Evolutionary conservation across 225 moss, liverwort and hornwort genomes (phyloP).

Genomic region (Thuidium tamariscinum): DNA sequence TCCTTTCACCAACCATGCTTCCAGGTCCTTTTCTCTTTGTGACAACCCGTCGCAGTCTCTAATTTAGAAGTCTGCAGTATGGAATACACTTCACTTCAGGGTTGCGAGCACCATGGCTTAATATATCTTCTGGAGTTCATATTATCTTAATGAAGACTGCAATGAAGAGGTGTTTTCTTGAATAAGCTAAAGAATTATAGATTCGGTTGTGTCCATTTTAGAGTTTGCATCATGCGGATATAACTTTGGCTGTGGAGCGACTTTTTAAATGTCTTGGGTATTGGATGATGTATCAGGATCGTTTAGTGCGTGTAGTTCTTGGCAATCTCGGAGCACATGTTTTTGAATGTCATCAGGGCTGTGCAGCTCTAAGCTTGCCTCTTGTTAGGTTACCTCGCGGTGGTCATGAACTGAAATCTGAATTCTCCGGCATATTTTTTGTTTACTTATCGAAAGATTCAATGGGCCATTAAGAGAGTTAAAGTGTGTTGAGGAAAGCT

Average conservation of each 20-base stretch:
- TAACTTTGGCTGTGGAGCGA: background rate
- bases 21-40: slow-evolving; percentile 13
- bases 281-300: background rate
- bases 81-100: background rate
- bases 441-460: background rate
- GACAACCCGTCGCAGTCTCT: background rate
- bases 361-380: background rate
- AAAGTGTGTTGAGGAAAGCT: background rate
- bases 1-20: slow-evolving; percentile 15
- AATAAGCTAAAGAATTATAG: background rate
- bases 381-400: background rate
- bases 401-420: background rate
- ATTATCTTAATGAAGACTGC: background rate
- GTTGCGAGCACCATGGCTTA: background rate
- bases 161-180: background rate
- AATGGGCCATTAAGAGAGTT: background rate
- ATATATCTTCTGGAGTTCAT: background rate
- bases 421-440: background rate
- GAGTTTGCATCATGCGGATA: background rate
- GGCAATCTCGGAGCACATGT: background rate
- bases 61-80: background rate
- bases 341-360: background rate
- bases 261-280: background rate
- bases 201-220: background rate
- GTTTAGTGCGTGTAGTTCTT: background rate